phyloP scores from a whole-genome alignment of 495 filamentous ascomycete species.

The Neurospora sp. region DNA sequence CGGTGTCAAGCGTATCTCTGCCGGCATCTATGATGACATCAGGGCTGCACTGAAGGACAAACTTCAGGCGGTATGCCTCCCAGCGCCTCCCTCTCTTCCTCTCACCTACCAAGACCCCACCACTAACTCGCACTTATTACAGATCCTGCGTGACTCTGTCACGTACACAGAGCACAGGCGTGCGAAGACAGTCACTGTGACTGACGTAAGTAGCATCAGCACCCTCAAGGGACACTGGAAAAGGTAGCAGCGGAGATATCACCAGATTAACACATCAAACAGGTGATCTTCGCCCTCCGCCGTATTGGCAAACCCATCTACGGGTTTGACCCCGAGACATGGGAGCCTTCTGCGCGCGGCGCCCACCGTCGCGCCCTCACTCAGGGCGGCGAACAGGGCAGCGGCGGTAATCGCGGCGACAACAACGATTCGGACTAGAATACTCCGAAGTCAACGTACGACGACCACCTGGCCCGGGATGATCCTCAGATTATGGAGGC shows the following conservation, averaged over 20 bases:
- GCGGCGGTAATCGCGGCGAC: background rate
- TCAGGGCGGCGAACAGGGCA: background rate
- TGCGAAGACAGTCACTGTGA: conserved; percentile 51
- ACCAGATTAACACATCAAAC: background rate
- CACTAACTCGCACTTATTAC: conserved; percentile 12
- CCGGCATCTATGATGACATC: conserved; percentile 59
- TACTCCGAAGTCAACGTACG: background rate
- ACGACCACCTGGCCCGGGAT: background rate
- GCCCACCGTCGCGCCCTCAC: background rate
- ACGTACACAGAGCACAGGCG: conserved; percentile 40
- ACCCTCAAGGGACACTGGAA: background rate
- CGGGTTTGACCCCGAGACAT: conserved; percentile 34
- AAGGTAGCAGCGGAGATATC: background rate
- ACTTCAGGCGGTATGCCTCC: conserved; percentile 38
- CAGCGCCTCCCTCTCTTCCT: background rate
- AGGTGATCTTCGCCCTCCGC: conserved; percentile 55
- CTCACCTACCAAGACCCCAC: background rate
- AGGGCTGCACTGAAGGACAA: conserved; percentile 43
- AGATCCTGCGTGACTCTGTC: conserved; percentile 46
- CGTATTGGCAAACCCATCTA: conserved; percentile 39
- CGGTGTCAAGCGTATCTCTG: conserved; percentile 65
- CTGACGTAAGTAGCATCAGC: conserved; percentile 41
- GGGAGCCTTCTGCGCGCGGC: background rate
- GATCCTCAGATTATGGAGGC: background rate
- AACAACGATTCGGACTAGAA: background rate